Evolutionary conservation across 805 yeast species (phyloP), one percentile per base, ranked within the genome.

Genomic region (Zygosaccharomyces gambellarensis): DNA sequence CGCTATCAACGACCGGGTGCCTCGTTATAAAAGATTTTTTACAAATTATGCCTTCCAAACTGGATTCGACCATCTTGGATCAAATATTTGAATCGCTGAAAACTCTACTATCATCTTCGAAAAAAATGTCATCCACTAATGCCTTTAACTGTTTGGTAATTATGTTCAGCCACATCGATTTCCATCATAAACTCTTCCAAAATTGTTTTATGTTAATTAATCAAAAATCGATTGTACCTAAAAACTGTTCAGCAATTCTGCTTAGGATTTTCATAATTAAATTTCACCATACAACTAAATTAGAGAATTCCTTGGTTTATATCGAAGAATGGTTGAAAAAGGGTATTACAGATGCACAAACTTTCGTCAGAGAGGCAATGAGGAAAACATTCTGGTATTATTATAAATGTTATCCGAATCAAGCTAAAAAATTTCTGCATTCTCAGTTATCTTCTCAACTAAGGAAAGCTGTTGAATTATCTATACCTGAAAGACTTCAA

Each of bases 281-380:
- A 53, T 83, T 80, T 58, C 69, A 73, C 28, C 60, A 51, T 57
- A 54, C 60, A 52, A 22, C 22, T 52, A 34, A 52, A 70, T 51
- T 61, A 67, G 47, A 85, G 76, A 14, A 57, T 66, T 54, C 58
- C n/a, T 38, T 56, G 7, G 31, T 60, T 17, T 3, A 64, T 48
- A 59, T 83, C 1, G 82, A 73, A 30, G 78, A 73, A 42, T 71
- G 82, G 53, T 60, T 88, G 1, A 52, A 69, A 3, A 82, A 79
- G 56, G 83, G 92, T 19, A 70, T 94, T 0, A 63, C 79, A 0
- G 98, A 90, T 64, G 87, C 96, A 0, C 85, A 85, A 50, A 88
- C 90, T 0, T 71, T 78, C 0, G 97, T 87, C 0, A 76, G 97
- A 55, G 95, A 82, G 58, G 71, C 80, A 0, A 86, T 84, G 71